Evolutionary conservation across 805 yeast species (phyloP), one percentile per base, ranked within the genome.

Genomic region (Metschnikowia picachoensis): DNA sequence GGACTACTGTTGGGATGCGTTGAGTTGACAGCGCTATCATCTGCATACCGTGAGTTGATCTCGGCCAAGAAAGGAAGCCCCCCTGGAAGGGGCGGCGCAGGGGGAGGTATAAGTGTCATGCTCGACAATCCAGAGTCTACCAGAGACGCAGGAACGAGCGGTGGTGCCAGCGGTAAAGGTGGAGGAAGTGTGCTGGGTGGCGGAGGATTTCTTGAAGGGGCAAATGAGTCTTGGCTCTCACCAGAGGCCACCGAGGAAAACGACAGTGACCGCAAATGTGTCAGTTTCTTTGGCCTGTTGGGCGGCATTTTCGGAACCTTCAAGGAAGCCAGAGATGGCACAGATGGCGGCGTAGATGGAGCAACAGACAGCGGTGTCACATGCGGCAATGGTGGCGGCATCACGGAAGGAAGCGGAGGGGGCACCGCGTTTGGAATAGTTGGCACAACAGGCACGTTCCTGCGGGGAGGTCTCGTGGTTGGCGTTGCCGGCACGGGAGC

Each of bases 251-350:
- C 45, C 15, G 67, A 61, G 17, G 54, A 53, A 6, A 52, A 41
- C 2, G 68, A 62, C 13, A 45, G 33, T 15, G 58, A 44, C 48
- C 60, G 60, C 50, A 67, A 52, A 54, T 70, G 75, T 1, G 60
- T 48, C 35, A 71, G 65, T 49, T 70, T 71, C 51, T 60, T 64
- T 25, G 76, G 76, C 38, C 76, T 60, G 27, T 58, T 59, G 2
- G 74, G 73, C 1, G 76, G 76, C 41, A 69, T 39, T 39, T 63
- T 67, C 5, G 75, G 74, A 4, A 53, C 52, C 33, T 52, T 47
- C 25, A 50, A 35, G 16, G 50, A n/a, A 4, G 41, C n/a, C 28
- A 17, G n/a, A 7, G 41, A 15, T n/a, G 39, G 35, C 9, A 41
- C 33, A 32, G 46, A 39, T n/a, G 33, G 33, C 27, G 50, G 47